Conservation (phyloP, 2,329 filamentous ascomycete species). For the Trichoderma breve region DNA sequence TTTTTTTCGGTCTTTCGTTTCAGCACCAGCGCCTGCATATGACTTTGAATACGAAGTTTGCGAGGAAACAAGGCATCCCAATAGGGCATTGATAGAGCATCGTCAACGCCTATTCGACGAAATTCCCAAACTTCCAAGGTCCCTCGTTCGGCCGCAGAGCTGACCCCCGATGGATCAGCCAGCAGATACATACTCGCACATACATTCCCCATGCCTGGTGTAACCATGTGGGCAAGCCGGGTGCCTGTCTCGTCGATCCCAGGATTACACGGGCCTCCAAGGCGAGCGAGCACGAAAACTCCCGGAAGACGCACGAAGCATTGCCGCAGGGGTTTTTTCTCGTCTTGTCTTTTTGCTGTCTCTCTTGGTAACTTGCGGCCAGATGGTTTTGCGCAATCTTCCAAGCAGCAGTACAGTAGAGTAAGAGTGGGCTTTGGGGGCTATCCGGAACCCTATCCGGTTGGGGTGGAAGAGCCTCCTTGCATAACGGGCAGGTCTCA, state of each 20-base stretch:
- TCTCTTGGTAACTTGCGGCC: not conserved
- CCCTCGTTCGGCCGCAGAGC: not conserved
- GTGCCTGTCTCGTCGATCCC: not conserved
- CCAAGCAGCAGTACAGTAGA: not conserved
- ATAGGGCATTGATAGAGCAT: not conserved
- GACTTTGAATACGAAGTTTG: not conserved
- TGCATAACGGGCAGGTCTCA: slow-evolving; percentile 4
- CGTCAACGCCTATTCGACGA: not conserved
- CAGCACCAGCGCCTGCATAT: not conserved
- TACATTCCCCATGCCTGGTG: not conserved
- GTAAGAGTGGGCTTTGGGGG: not conserved
- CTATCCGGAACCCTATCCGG: not conserved
- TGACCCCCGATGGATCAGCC: not conserved
- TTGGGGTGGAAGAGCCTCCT: slow-evolving; percentile 1
- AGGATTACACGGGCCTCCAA: not conserved
- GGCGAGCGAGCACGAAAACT: not conserved
- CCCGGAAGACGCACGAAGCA: not conserved
- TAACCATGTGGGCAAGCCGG: not conserved
- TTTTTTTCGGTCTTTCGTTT: not conserved
- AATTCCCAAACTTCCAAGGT: not conserved
- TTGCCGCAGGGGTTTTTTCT: not conserved
- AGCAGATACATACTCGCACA: not conserved
- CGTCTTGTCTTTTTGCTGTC: not conserved
- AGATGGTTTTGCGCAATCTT: not conserved
- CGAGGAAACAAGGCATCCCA: not conserved